Base-by-base conservation (phyloP, 352 stramenopile species). In the Phytophthora palmivora region DNA sequence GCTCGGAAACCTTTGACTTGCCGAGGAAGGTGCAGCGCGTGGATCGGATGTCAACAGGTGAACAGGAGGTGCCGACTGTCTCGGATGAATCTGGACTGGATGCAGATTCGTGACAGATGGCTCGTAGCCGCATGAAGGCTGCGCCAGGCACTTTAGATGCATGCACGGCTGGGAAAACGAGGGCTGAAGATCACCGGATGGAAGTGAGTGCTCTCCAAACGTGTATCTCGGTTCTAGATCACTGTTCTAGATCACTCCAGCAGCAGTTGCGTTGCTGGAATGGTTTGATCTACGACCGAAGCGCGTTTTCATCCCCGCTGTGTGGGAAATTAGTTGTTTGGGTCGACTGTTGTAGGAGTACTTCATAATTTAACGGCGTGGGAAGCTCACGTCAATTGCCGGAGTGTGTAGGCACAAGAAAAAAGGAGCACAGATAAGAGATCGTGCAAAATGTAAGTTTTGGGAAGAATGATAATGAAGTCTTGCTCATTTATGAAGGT, bases 301-400 rank as follows among this genome's bases (percentile, higher is more conserved):
- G n/a, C 21, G 41, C 28, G 15, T 47, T 16, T 26, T 42, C 36
- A 12, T 52, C 30, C 18, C 30, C 50, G 12, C 15, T 32, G 38
- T 22, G 36, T 54, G 42, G 42, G n/a, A 50, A 57, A 50, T 66
- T 60, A 59, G 48, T 47, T 65, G 33, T 46, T 54, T 62, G 43
- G 47, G 57, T 53, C 39, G 45, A 57, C 19, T 22, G 51, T 60
- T 66, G 50, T 61, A 67, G 46, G 34, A 63, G 34, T 52, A 66
- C 28, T 66, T 61, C 28, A 54, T 71, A 62, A 71, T 67, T 71
- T 71, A 71, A 71, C 26, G 36, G 55, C 47, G 16, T 42, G 36
- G 33, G 6, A 26, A 42, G 56, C 47, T 44, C 45, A 52, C 33
- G 30, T 21, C 46, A 7, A 56, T 19, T 45, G 48, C 22, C 44